These are phyloP conservation scores for Lycium ferocissimum DNA, from an alignment of 257 asterid species.

Conservation along the genomic window DNA sequence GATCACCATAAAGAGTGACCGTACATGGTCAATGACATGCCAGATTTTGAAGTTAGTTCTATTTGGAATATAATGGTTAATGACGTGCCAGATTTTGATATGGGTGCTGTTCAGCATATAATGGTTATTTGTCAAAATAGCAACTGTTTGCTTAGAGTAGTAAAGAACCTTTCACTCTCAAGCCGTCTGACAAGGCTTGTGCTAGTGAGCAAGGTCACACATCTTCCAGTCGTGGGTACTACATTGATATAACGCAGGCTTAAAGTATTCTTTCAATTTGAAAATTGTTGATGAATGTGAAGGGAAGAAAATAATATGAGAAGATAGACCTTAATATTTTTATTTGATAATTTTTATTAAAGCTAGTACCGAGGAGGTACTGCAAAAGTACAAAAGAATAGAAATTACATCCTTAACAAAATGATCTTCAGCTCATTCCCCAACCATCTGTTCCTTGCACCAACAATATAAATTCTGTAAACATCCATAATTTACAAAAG, in stretches of 20 bases:
- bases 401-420: background rate
- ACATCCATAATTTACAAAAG: background rate
- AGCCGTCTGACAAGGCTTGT: background rate
- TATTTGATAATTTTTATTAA: background rate
- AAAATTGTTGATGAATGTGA: background rate
- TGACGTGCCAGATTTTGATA: background rate
- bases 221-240: background rate
- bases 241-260: background rate
- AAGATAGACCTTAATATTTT: background rate
- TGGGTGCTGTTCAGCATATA: background rate
- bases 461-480: background rate
- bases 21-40: background rate
- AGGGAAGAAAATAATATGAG: background rate
- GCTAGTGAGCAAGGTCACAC: background rate
- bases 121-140: background rate
- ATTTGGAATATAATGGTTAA: background rate
- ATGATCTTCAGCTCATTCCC: background rate
- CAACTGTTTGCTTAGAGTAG: background rate
- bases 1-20: background rate
- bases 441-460: background rate
- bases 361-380: background rate
- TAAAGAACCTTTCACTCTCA: background rate
- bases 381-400: background rate
- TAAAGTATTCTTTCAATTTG: background rate
- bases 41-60: background rate